Conservation (phyloP, 176 grass and related monocot genomes). For the Oryza brachyantha region DNA sequence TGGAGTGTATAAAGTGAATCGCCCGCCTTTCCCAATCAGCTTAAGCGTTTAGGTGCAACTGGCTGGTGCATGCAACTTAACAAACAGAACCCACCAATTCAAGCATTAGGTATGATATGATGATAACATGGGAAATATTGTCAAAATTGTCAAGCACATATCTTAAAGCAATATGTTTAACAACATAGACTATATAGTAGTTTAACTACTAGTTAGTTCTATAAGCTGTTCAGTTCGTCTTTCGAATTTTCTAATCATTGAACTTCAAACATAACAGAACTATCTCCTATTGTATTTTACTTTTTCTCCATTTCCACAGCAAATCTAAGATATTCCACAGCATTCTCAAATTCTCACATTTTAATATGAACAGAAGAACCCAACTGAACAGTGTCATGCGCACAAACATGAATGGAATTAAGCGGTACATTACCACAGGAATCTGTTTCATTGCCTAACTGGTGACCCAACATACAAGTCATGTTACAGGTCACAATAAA, state of each 20-base stretch:
- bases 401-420: slow-evolving; percentile 10
- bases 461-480: not conserved
- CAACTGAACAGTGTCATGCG: not conserved
- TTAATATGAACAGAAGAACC: not conserved
- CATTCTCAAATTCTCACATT: not conserved
- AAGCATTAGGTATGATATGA: not conserved
- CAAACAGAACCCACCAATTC: not conserved
- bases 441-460: not conserved
- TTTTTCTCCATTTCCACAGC: not conserved
- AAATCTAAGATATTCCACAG: slow-evolving; percentile 17
- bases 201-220: not conserved
- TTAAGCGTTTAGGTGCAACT: too few relatives aligned
- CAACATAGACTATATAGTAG: not conserved
- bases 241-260: not conserved
- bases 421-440: not conserved
- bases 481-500: slow-evolving; percentile 5
- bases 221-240: not conserved
- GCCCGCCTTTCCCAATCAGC: too few relatives aligned
- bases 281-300: not conserved
- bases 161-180: slow-evolving; percentile 8
- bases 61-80: too few relatives aligned
- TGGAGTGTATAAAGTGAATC: too few relatives aligned
- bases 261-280: not conserved
- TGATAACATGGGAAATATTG: not conserved
- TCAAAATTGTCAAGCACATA: not conserved